Conservation (phyloP, 2,329 filamentous ascomycete genomes). For the Ascochyta fabae region DNA sequence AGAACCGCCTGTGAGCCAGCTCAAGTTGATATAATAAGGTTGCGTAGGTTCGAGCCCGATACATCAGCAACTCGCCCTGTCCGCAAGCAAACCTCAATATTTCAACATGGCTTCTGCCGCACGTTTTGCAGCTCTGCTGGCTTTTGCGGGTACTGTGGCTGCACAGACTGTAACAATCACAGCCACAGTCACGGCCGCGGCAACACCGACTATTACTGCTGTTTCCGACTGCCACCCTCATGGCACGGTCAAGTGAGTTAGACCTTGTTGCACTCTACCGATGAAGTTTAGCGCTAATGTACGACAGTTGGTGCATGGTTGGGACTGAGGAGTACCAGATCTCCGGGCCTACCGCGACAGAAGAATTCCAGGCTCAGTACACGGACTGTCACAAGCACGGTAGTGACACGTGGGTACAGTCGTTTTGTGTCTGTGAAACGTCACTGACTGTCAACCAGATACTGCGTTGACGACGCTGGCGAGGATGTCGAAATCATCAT, state of each 20-base stretch:
- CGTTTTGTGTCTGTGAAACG: background rate
- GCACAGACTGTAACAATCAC: slow-evolving; percentile 22
- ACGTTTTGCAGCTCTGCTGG: background rate
- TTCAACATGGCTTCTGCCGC: slow-evolving; percentile 24
- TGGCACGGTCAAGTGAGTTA: slow-evolving; percentile 51
- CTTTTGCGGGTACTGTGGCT: slow-evolving; percentile 1
- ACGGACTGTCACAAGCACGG: slow-evolving; percentile 71
- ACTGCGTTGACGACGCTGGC: slow-evolving; percentile 65
- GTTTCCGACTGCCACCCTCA: slow-evolving; percentile 63
- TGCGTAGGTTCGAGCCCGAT: slow-evolving; percentile 14
- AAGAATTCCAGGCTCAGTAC: slow-evolving; percentile 64
- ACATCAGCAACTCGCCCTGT: slow-evolving; percentile 2
- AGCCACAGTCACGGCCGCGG: slow-evolving; percentile 16
- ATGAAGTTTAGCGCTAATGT: slow-evolving; percentile 17
- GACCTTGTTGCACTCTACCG: background rate
- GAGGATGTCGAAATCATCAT: slow-evolving; percentile 65
- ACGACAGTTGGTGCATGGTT: slow-evolving; percentile 53
- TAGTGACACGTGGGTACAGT: slow-evolving; percentile 58
- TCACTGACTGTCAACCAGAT: slow-evolving; percentile 52
- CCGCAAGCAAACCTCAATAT: background rate
- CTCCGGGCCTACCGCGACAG: slow-evolving; percentile 61
- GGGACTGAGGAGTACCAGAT: slow-evolving; percentile 54
- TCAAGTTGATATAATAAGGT: slow-evolving; percentile 26
- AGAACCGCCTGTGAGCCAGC: background rate
- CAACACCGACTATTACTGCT: slow-evolving; percentile 49